These are phyloP conservation scores for Cupressus sempervirens DNA, from an alignment of 75 land plant genomes.

Conservation along the genomic window DNA sequence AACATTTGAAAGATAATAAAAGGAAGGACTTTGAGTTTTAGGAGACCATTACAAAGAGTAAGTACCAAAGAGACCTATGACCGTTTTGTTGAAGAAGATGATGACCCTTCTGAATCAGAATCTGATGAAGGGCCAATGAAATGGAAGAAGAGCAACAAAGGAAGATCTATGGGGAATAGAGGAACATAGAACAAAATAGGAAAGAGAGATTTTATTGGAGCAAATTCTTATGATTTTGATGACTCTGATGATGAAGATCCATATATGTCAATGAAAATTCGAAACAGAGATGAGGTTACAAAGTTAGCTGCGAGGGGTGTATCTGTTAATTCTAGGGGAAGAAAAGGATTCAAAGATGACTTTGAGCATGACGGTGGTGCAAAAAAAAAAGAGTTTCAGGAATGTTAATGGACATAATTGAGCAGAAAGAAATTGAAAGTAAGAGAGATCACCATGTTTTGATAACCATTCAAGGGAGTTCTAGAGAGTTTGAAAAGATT, in stretches of 20 bases:
- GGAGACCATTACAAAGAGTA: conserved; percentile 1
- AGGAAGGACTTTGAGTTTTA: neutral
- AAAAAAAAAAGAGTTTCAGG: neutral
- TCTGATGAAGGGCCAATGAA: no score
- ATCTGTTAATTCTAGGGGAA: no score
- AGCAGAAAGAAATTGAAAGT: neutral
- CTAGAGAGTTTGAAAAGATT: no score
- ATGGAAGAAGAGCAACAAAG: no score
- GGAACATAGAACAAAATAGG: no score
- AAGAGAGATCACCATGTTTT: neutral
- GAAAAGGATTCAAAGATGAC: neutral
- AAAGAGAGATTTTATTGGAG: no score
- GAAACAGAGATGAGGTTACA: neutral
- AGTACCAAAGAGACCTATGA: neutral
- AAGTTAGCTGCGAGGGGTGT: neutral
- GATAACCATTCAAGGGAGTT: no score
- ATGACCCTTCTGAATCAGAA: conserved; percentile 12
- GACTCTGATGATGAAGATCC: conserved; percentile 40
- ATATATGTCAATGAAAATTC: neutral
- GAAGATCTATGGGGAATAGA: no score
- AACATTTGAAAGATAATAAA: neutral
- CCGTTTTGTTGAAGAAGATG: conserved; percentile 29
- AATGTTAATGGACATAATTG: neutral
- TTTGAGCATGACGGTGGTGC: neutral
- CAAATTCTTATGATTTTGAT: conserved; percentile 30